phyloP scores from a whole-genome alignment of 768 basidiomycete genomes.

The Mycena galericulata region DNA sequence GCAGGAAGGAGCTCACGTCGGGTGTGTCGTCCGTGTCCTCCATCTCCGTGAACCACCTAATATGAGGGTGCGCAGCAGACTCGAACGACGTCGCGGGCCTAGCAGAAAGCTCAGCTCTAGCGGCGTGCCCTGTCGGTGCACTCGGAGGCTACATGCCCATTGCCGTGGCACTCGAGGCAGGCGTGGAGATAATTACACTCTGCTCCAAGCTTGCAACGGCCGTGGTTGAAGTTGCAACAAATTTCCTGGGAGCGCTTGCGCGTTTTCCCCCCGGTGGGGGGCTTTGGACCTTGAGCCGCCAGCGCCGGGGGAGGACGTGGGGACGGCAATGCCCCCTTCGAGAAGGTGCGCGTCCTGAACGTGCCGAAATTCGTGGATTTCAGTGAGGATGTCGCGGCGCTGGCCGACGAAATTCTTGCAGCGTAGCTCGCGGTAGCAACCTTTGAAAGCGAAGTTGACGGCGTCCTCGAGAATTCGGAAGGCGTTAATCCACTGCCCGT shows the following conservation, averaged over 20 bases:
- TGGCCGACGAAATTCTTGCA: not conserved
- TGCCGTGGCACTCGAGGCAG: conserved; percentile 8
- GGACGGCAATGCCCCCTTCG: conserved; percentile 5
- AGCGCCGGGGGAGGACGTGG: not conserved
- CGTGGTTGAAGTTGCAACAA: conserved; percentile 8
- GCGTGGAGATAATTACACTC: conserved; percentile 4
- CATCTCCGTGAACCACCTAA: not conserved
- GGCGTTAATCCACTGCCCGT: conserved; percentile 17
- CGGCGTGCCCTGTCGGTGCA: conserved; percentile 1
- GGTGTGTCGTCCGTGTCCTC: not conserved
- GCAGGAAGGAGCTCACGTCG: conserved; percentile 3
- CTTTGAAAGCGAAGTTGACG: conserved; percentile 5
- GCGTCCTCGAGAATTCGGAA: conserved; percentile 7
- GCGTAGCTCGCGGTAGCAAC: not conserved
- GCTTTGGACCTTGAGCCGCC: not conserved
- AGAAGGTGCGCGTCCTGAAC: conserved; percentile 8
- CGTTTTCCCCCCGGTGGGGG: not conserved
- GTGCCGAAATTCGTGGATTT: not conserved
- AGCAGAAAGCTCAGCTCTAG: conserved; percentile 17
- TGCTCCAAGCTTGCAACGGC: not conserved
- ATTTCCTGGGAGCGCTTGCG: not conserved
- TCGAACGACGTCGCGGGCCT: conserved; percentile 4
- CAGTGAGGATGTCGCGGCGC: conserved; percentile 10
- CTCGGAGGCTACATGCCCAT: not conserved
- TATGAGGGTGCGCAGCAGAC: not conserved